Conservation (phyloP, 1,284 basidiomycete species). For the Rhodotorula sp. region DNA sequence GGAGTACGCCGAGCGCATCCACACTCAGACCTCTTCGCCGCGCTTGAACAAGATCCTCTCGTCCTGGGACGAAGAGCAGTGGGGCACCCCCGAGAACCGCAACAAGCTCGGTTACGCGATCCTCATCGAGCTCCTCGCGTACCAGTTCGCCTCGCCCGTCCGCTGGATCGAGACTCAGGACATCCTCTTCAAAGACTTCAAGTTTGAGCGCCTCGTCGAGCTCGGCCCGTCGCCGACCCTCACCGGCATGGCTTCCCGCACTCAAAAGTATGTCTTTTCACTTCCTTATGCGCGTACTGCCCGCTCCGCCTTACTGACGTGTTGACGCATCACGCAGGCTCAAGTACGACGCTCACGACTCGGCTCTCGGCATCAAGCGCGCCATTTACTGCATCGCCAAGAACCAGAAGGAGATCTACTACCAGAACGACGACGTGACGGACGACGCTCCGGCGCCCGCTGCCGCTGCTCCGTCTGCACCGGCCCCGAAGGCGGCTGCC, state of each 20-base stretch:
- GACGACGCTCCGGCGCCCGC: conserved; percentile 35
- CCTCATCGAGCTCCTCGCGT: conserved; percentile 92
- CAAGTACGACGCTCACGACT: conserved; percentile 89
- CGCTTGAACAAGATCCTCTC: conserved; percentile 88
- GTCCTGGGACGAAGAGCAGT: conserved; percentile 89
- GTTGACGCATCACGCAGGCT: conserved; percentile 65
- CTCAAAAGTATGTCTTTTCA: conserved; percentile 49
- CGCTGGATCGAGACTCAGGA: conserved; percentile 99
- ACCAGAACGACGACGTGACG: conserved; percentile 82
- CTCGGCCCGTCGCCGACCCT: conserved; percentile 94
- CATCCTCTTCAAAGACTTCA: conserved; percentile 81
- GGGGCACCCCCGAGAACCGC: conserved; percentile 76
- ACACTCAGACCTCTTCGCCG: conserved; percentile 72
- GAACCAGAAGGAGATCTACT: conserved; percentile 95
- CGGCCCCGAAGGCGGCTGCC: conserved; percentile 50
- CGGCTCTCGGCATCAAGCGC: conserved; percentile 75
- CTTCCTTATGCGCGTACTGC: neutral
- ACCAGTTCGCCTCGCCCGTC: conserved; percentile 86
- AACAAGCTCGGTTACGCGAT: conserved; percentile 93
- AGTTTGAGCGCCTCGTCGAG: conserved; percentile 92
- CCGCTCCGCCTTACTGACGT: neutral
- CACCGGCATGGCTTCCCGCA: conserved; percentile 92
- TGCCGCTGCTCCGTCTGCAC: conserved; percentile 41
- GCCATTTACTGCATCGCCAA: conserved; percentile 90
- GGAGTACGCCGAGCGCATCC: conserved; percentile 90